Base-by-base conservation (phyloP, 2,329 filamentous ascomycete species). In the Ilyonectria destructans region DNA sequence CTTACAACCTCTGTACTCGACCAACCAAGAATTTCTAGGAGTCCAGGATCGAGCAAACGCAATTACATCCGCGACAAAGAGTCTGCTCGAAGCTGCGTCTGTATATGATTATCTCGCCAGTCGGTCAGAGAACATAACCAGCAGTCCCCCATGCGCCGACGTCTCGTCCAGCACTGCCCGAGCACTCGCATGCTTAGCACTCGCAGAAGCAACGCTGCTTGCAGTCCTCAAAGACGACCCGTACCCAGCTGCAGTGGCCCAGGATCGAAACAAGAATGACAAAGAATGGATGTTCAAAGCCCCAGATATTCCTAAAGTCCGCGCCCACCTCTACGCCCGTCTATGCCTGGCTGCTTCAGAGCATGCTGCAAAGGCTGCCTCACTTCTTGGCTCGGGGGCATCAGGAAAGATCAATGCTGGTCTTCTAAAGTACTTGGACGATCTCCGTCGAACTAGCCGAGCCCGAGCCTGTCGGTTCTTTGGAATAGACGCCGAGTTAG, bases 271-370 rank as follows among this genome's bases (percentile, higher is more conserved):
- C 77, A 89, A 91, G 60, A 90, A 92, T 73, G 94, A 95, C 80
- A 94, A 89, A 69, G 96, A 98, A 73, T 99, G 96, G 96, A 98
- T 98, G 95, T 97, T 96, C 80, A 94, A 93, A 75, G 89, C 94
- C 0, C 94, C 96, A 1, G 90, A 94, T 58, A 93, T 98, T 56
- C 93, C 95, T 33, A 95, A 96, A 78, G 95, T 97, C 19, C 91
- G 96, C 54, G 94, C 94, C 9, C 91, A 97, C 76, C 86, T 99
- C 2, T 97, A 97, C 77, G 95, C 95, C 2, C 88, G 96, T 1
- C 85, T 98, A 8, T 98, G 95, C 78, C 87, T 98, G 12, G 94
- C 95, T 0, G 94, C 95, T 0, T 91, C 93, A 1, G 95, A 98
- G 73, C 95, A 98, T 80, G 95, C 95, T 1, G 89, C 91, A 29